Base-by-base conservation (phyloP, 108 stramenopile genomes). In the Skeletonema menzelii region DNA sequence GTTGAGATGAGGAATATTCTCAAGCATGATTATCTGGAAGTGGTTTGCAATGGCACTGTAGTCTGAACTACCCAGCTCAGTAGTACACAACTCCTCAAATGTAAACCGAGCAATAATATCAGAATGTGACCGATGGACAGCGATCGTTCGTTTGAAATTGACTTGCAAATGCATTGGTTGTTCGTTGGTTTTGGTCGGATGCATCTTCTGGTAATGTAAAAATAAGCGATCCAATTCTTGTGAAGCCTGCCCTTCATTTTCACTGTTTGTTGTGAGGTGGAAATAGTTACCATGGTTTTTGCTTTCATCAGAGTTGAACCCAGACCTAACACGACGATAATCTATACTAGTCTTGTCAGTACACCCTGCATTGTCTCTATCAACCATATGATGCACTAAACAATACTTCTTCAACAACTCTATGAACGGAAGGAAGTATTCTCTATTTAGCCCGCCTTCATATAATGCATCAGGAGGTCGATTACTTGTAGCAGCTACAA, bases 401-500 rank as follows among this genome's bases (percentile, higher is more conserved):
- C 88, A 94, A 76, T 93, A 85, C 61, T 73, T 72, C 69, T 96
- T 38, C 56, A 98, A 64, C 72, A 94, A 42, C 38, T 86, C 89
- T 19, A 99, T 91, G 80, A 97, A 98, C 4, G 97, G 97, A 8
- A 97, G 63, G 79, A 99, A 99, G 71, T 97, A 96, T 14, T 94
- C 86, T 22, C 97, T 84, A 79, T 99, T 96, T 35, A 98, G 63
- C 5, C 98, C 98, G 31, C 96, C 97, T 73, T 96, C 87, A 82
- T 99, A 99, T 69, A 99, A 85, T 67, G 95, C 86, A 19, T 32
- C 22, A 2, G 98, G 97, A 30, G 86, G 94, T 28, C 97, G 87
- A 88, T 99, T 99, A 59, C 94, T 95, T 2, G 99, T 99, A 19
- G 98, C 96, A 27, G 98, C 96, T 8, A 98, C 82, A 0, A 96